Conservation (phyloP, 805 yeast genomes). For the Candida mattraensis region DNA sequence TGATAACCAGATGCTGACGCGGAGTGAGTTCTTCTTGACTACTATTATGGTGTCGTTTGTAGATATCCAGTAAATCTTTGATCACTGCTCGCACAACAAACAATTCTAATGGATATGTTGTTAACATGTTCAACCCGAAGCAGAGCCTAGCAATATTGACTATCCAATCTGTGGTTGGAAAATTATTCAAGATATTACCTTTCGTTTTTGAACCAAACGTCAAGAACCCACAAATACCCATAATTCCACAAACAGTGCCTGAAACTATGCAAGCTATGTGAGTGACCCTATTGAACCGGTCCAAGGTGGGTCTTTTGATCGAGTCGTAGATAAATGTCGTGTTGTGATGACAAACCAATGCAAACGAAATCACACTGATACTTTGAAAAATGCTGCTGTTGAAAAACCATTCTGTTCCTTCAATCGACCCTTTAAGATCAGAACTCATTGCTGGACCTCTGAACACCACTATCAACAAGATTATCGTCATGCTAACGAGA, state of each 20-base stretch:
- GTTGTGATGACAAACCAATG: constrained; percentile 93
- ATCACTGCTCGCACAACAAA: constrained; percentile 88
- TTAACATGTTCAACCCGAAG: constrained; percentile 89
- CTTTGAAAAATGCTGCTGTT: constrained; percentile 79
- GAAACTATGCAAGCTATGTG: constrained; percentile 84
- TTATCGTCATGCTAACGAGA: constrained; percentile 76
- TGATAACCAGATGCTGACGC: constrained; percentile 58
- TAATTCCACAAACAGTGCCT: constrained; percentile 70
- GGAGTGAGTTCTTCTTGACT: constrained; percentile 33
- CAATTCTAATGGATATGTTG: constrained; percentile 87
- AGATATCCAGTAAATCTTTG: constrained; percentile 52
- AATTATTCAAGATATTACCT: constrained; percentile 88
- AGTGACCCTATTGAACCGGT: constrained; percentile 71
- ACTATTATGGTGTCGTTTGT: constrained; percentile 21
- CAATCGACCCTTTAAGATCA: constrained; percentile 48
- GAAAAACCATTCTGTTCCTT: constrained; percentile 48
- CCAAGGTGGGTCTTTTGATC: constrained; percentile 70
- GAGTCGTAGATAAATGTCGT: constrained; percentile 89
- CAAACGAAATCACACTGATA: constrained; percentile 90
- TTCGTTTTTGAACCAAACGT: constrained; percentile 76
- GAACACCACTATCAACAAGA: constrained; percentile 68
- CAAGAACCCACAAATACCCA: constrained; percentile 78
- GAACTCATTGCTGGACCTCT: constrained; percentile 65
- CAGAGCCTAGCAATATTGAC: constrained; percentile 88
- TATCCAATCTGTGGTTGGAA: constrained; percentile 68